Percentiles rank a stretch among this genome's conserved stretches.
phyloP scores from a whole-genome alignment of 2,329 filamentous ascomycete species.

The Penicillium rolfsii region DNA sequence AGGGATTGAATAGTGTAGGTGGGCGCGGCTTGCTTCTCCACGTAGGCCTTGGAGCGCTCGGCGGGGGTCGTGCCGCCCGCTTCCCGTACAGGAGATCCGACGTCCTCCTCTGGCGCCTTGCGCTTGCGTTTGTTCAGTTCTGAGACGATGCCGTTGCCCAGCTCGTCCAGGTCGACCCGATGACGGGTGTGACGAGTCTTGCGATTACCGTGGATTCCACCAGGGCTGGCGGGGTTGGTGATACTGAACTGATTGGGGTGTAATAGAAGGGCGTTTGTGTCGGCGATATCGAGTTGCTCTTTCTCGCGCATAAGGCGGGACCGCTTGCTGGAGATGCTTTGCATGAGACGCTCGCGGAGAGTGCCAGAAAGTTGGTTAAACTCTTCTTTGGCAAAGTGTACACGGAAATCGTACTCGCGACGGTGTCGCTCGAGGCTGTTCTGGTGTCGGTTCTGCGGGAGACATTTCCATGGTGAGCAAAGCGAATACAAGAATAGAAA shows the following conservation, averaged over 20 bases:
- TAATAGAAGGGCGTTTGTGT: slow-evolving; percentile 66
- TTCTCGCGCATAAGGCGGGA: slow-evolving; percentile 65
- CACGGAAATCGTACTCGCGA: slow-evolving; percentile 61
- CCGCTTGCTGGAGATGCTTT: slow-evolving; percentile 61
- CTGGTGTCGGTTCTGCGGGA: slow-evolving; percentile 59
- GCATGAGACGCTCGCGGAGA: slow-evolving; percentile 63
- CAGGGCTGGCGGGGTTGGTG: slow-evolving; percentile 65
- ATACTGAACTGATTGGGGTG: slow-evolving; percentile 70
- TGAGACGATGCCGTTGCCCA: slow-evolving; percentile 51
- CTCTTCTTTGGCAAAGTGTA: slow-evolving; percentile 66
- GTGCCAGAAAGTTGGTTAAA: slow-evolving; percentile 62
- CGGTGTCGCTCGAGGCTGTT: slow-evolving; percentile 59
- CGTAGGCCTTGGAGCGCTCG: slow-evolving; percentile 58
- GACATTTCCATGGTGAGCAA: slow-evolving; percentile 7
- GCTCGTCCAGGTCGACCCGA: slow-evolving; percentile 57
- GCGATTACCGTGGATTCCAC: slow-evolving; percentile 62
- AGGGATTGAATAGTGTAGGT: slow-evolving; percentile 65
- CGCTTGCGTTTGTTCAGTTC: slow-evolving; percentile 62
- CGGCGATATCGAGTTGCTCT: slow-evolving; percentile 67
- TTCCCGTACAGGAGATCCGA: slow-evolving; percentile 60
- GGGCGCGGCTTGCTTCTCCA: slow-evolving; percentile 61
- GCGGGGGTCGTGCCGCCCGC: slow-evolving; percentile 51
- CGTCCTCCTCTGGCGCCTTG: slow-evolving; percentile 61
- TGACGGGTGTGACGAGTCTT: slow-evolving; percentile 67
- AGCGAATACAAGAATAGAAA: neutral